These are phyloP conservation scores for Chytriomyces sp. DNA, from an alignment of 192 early-diverging fungal genomes.

Conservation along the genomic window DNA sequence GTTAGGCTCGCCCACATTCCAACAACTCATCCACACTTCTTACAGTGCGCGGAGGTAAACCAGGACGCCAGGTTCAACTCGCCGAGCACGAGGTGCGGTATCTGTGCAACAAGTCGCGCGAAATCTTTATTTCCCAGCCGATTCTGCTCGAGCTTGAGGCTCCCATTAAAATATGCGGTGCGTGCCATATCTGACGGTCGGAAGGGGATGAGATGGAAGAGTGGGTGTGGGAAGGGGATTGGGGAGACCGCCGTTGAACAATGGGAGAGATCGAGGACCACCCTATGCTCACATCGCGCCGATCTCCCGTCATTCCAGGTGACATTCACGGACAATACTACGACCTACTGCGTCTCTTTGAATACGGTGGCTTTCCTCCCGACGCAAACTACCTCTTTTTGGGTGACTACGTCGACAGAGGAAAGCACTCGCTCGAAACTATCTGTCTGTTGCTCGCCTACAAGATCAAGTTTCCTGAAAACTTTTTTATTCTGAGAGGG, in stretches of 20 bases:
- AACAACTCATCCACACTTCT: not conserved
- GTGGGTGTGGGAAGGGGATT: no score
- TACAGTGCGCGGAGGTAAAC: slow-evolving; percentile 91
- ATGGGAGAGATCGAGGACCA: not conserved
- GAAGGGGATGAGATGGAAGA: no score
- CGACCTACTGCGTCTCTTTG: slow-evolving; percentile 92
- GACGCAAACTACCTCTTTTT: slow-evolving; percentile 96
- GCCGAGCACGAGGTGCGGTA: slow-evolving; percentile 93
- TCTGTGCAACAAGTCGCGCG: slow-evolving; percentile 90
- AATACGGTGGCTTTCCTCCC: slow-evolving; percentile 95
- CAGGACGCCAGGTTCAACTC: slow-evolving; percentile 96
- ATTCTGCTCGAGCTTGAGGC: slow-evolving; percentile 92
- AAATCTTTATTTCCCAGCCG: slow-evolving; percentile 93
- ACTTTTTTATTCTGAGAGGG: slow-evolving; percentile 98
- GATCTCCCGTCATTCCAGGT: slow-evolving; percentile 35
- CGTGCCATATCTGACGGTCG: no score
- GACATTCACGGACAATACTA: slow-evolving; percentile 98
- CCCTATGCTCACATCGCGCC: not conserved
- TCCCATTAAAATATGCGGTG: slow-evolving; percentile 95
- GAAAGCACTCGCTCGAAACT: slow-evolving; percentile 96
- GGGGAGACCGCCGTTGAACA: no score
- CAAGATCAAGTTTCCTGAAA: slow-evolving; percentile 99
- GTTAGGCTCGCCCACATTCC: not conserved
- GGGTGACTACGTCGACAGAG: slow-evolving; percentile 97
- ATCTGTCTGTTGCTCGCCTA: slow-evolving; percentile 96